These are phyloP conservation scores for Xanthoconium purpureum DNA, from an alignment of 768 basidiomycete species.

Conservation along the genomic window DNA sequence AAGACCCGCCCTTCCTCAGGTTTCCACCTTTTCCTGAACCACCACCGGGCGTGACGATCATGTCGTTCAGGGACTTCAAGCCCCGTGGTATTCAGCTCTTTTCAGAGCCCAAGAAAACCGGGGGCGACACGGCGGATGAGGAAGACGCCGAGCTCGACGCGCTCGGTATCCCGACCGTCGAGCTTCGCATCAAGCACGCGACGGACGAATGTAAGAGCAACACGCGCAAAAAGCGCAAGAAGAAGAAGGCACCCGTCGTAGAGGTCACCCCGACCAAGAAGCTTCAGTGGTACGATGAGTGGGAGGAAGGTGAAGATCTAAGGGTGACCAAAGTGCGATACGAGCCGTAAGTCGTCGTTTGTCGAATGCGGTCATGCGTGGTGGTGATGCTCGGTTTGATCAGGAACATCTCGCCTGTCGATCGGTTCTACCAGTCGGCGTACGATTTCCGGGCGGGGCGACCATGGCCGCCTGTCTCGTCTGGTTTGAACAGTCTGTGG, in stretches of 20 bases:
- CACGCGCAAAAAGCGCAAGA: conserved; percentile 50
- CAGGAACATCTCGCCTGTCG: conserved; percentile 45
- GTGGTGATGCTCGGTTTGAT: conserved; percentile 1
- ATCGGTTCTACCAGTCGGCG: conserved; percentile 59
- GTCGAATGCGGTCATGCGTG: background rate
- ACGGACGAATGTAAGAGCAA: conserved; percentile 57
- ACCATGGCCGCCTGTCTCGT: conserved; percentile 35
- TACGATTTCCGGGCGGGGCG: conserved; percentile 50
- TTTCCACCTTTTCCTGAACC: conserved; percentile 50
- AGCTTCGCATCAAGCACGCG: conserved; percentile 48
- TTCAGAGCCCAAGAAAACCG: conserved; percentile 32
- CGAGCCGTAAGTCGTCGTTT: conserved; percentile 44
- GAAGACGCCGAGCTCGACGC: conserved; percentile 63
- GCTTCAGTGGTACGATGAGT: conserved; percentile 65
- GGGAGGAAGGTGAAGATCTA: conserved; percentile 59
- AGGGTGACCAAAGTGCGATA: conserved; percentile 41
- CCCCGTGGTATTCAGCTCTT: conserved; percentile 56
- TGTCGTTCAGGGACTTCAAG: conserved; percentile 56
- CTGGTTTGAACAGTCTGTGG: conserved; percentile 48
- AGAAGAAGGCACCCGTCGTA: conserved; percentile 25
- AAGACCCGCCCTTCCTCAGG: conserved; percentile 25
- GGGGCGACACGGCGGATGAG: conserved; percentile 30
- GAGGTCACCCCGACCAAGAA: conserved; percentile 22
- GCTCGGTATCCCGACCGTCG: conserved; percentile 63
- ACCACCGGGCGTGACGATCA: conserved; percentile 45